These are phyloP conservation scores for Tylopilus cervinicoccineus DNA, from an alignment of 768 basidiomycete species.

Conservation along the genomic window DNA sequence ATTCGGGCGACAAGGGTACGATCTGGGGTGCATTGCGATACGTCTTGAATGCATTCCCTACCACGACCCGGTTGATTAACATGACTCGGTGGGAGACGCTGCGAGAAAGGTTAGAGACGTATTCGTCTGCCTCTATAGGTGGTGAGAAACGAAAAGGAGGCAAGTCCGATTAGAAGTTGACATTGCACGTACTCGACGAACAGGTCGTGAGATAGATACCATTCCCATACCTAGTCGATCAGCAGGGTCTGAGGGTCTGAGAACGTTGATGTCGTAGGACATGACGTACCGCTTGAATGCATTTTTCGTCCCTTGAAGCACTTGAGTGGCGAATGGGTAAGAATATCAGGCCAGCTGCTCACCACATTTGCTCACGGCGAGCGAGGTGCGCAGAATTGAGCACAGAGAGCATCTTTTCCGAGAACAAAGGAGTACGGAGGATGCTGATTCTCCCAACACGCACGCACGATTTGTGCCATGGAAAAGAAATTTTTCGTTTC, in stretches of 20 bases:
- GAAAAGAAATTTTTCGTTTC: conserved; percentile 12
- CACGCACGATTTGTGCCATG: conserved; percentile 16
- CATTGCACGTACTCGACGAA: conserved; percentile 11
- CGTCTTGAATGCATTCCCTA: conserved; percentile 9
- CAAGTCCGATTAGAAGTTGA: not conserved
- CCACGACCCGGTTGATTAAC: conserved; percentile 9
- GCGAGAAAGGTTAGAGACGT: conserved; percentile 13
- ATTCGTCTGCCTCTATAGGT: conserved; percentile 11
- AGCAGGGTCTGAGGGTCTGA: not conserved
- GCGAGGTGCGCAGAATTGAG: conserved; percentile 11
- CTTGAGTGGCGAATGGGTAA: not conserved
- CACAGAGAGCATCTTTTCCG: conserved; percentile 11
- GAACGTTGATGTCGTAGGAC: not conserved
- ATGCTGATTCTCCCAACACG: conserved; percentile 12
- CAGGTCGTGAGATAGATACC: conserved; percentile 14
- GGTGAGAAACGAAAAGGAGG: conserved; percentile 2
- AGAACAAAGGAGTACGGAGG: conserved; percentile 4
- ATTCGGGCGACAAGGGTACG: conserved; percentile 1
- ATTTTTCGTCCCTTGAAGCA: conserved; percentile 9
- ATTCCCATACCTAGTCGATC: conserved; percentile 7
- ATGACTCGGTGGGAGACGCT: conserved; percentile 9
- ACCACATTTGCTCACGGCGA: conserved; percentile 13
- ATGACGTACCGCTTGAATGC: conserved; percentile 14
- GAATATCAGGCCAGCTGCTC: not conserved
- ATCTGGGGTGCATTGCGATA: conserved; percentile 11